Percentiles rank a stretch among this genome's conserved stretches.
phyloP scores from a whole-genome alignment of 2,329 filamentous ascomycete species.

The Cytospora paraplurivora region DNA sequence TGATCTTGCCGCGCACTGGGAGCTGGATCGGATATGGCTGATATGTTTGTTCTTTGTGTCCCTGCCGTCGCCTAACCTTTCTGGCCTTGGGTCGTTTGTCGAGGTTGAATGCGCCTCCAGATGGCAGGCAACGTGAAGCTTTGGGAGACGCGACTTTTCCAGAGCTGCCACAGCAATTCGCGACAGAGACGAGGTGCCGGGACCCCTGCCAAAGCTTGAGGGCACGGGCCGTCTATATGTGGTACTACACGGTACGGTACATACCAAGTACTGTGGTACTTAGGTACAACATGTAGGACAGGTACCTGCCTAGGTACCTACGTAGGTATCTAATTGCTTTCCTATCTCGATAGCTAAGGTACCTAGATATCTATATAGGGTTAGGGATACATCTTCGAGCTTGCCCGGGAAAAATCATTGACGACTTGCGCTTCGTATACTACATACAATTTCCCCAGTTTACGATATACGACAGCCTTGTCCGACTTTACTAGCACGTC shows the following conservation, averaged over 20 bases:
- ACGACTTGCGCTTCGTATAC: not conserved
- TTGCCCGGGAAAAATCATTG: no score
- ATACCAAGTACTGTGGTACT: not conserved
- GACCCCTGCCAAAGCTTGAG: not conserved
- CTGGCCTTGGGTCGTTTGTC: not conserved
- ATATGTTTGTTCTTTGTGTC: not conserved
- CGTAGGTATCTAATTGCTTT: no score
- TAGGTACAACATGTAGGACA: not conserved
- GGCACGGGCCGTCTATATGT: conserved; percentile 7
- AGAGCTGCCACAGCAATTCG: conserved; percentile 19
- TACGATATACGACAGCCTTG: not conserved
- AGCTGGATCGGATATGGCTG: not conserved
- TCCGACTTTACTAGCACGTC: not conserved
- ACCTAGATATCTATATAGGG: no score
- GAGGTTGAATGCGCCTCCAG: conserved; percentile 3
- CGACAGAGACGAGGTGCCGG: conserved; percentile 3
- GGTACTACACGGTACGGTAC: not conserved
- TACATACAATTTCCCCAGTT: not conserved
- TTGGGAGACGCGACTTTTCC: conserved; percentile 23
- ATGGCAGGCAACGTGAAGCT: conserved; percentile 1
- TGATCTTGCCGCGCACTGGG: not conserved
- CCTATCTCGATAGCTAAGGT: no score
- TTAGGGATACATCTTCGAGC: no score
- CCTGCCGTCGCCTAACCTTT: not conserved
- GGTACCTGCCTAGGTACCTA: no score